Base-by-base conservation (phyloP, 768 basidiomycete species). In the Crassisporium funariophilum region DNA sequence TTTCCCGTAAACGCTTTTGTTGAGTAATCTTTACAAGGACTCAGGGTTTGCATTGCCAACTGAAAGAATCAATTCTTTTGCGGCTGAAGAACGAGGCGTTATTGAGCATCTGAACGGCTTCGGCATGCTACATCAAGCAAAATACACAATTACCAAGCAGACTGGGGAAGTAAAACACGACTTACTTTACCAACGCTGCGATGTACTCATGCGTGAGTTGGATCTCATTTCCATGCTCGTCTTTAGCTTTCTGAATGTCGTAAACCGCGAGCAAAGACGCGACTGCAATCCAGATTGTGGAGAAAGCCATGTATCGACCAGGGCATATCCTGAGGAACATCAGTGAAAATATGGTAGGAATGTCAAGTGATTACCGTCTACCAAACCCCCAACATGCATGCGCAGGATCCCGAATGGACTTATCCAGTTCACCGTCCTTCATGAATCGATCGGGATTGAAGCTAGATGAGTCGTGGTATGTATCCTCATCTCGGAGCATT, bases 371-470 rank as follows among this genome's bases (percentile, higher is more conserved):
- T 40, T 42, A 64, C 65, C 65, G 50, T 16, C 66, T 48, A 12
- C 68, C 68, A 42, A 67, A 69, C 3, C 68, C 70, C 46, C 61
- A 72, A 15, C 58, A 63, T 5, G 52, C 49, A 10, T 57, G 48
- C 12, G 54, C 60, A 0, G 66, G 61, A 37, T 64, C 63, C 20
- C 55, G 55, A 20, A 66, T 56, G 3, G 51, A 53, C 2, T 53
- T 43, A 42, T 68, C 58, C 2, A 62, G 40, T 19, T 59, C 62
- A 1, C 64, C 51, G 40, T 69, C 54, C 16, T 56, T 48, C 10
- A 70, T 51, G 49, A 69, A 75, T 6, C 73, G 69, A 20, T 75
- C 73, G 4, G 74, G 74, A 19, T 66, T 68, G 54, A 77, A 76
- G 1, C 36, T 52, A 35, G 63, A 62, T 11, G 75, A 72, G 35